These are phyloP conservation scores for Hypoxylon sp. DNA, from an alignment of 2,329 filamentous ascomycete genomes.

Conservation along the genomic window DNA sequence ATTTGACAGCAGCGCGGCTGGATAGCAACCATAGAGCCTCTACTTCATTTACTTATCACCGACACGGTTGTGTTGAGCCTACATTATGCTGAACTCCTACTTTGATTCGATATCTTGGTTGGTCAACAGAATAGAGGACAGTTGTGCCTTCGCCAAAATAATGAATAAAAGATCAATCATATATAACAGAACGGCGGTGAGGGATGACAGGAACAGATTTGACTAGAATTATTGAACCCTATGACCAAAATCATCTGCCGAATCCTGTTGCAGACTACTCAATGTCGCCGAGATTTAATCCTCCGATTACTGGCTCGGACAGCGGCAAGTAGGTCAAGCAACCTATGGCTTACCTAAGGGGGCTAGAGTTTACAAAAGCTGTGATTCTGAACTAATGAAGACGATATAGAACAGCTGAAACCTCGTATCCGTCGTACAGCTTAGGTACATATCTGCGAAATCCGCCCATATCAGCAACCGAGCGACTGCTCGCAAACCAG, in stretches of 20 bases:
- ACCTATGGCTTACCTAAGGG: not conserved
- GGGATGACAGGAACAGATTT: constrained; percentile 10
- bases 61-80: constrained; percentile 28
- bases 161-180: constrained; percentile 6
- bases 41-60: not conserved
- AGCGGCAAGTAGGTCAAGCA: constrained; percentile 30
- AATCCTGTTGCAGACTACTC: not conserved
- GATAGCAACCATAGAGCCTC: not conserved
- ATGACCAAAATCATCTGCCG: constrained; percentile 4
- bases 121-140: not conserved
- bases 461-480: constrained; percentile 22
- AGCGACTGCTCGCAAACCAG: constrained; percentile 24
- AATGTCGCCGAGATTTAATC: constrained; percentile 21
- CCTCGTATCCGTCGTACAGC: constrained; percentile 20
- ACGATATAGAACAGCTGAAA: constrained; percentile 9
- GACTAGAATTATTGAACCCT: not conserved
- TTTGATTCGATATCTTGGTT: not conserved
- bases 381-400: constrained; percentile 5
- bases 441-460: constrained; percentile 30
- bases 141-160: constrained; percentile 10
- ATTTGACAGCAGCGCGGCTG: not conserved
- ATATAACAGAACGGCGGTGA: constrained; percentile 36
- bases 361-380: not conserved
- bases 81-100: not conserved
- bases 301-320: constrained; percentile 20